phyloP scores from a whole-genome alignment of 139 green algal genomes.

The Astrephomene gubernaculifera region DNA sequence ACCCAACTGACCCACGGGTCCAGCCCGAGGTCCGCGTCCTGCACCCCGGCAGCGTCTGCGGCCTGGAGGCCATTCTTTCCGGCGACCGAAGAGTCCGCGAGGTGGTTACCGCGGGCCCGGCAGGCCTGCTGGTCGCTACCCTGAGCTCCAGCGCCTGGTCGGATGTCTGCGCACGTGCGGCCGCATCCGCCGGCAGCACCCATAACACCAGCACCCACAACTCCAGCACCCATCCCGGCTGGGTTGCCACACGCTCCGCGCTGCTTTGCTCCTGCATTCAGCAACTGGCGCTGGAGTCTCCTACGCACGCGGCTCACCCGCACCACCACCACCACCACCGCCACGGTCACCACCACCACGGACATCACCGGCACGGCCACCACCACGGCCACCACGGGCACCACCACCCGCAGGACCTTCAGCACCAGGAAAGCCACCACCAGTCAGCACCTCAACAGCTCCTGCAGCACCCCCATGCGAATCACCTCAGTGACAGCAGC shows the following conservation, averaged over 20 bases:
- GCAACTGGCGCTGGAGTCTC: not conserved
- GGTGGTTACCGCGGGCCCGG: not conserved
- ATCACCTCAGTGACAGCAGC: too few species aligned
- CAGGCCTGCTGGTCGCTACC: not conserved
- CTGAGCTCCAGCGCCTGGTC: constrained; percentile 10
- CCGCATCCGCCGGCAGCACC: too few species aligned
- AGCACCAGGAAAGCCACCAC: too few species aligned
- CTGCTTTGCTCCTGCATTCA: constrained; percentile 3
- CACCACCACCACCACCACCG: not conserved
- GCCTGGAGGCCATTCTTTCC: constrained; percentile 6
- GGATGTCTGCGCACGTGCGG: constrained; percentile 4
- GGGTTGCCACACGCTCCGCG: not conserved
- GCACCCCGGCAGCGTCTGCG: not conserved
- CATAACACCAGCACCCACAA: too few species aligned
- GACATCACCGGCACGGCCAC: not conserved
- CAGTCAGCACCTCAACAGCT: too few species aligned
- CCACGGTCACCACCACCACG: not conserved
- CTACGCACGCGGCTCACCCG: not conserved
- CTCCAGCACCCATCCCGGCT: not conserved
- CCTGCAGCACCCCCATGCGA: too few species aligned
- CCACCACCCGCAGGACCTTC: too few species aligned
- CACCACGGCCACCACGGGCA: not conserved
- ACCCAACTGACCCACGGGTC: constrained; percentile 17
- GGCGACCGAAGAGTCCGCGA: not conserved
- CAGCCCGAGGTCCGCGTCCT: not conserved